These are phyloP conservation scores for Eimeria praecox DNA, from an alignment of 169 alveolate genomes.

Conservation along the genomic window DNA sequence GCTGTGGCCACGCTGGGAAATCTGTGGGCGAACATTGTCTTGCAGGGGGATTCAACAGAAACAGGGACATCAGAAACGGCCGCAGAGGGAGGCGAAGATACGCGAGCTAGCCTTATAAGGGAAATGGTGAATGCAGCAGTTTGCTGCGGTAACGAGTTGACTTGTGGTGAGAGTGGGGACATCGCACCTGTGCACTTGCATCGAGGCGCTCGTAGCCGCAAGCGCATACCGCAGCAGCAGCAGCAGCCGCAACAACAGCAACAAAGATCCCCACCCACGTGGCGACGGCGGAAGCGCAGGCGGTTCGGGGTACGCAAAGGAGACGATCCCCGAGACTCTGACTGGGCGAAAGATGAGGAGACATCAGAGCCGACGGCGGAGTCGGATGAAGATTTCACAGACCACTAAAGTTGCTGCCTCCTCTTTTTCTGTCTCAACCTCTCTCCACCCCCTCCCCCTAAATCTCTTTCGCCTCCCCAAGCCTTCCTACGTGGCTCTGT, in stretches of 20 bases:
- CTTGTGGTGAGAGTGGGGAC: background rate
- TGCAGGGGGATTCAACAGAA: background rate
- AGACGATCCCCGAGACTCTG: conserved; percentile 72
- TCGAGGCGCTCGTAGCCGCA: background rate
- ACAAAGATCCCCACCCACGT: conserved; percentile 24
- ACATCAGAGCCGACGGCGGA: conserved; percentile 65
- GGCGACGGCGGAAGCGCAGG: conserved; percentile 61
- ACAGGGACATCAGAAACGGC: background rate
- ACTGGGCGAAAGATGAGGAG: conserved; percentile 65
- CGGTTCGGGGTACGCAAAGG: conserved; percentile 65
- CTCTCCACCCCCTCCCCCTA: background rate
- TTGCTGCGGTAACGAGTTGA: conserved; percentile 35
- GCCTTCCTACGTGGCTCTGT: background rate
- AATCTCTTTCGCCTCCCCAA: background rate
- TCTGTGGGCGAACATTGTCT: conserved; percentile 33
- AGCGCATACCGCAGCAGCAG: conserved; percentile 25
- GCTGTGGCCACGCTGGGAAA: conserved; percentile 31
- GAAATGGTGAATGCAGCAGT: conserved; percentile 52
- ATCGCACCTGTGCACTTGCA: conserved; percentile 2
- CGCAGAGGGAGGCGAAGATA: background rate
- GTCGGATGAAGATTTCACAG: conserved; percentile 60
- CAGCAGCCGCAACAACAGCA: conserved; percentile 54
- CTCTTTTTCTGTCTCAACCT: background rate
- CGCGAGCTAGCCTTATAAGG: conserved; percentile 31
- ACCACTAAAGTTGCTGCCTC: background rate